These are phyloP conservation scores for Solanum chiquidenum DNA, from an alignment of 257 asterid species.

Conservation along the genomic window DNA sequence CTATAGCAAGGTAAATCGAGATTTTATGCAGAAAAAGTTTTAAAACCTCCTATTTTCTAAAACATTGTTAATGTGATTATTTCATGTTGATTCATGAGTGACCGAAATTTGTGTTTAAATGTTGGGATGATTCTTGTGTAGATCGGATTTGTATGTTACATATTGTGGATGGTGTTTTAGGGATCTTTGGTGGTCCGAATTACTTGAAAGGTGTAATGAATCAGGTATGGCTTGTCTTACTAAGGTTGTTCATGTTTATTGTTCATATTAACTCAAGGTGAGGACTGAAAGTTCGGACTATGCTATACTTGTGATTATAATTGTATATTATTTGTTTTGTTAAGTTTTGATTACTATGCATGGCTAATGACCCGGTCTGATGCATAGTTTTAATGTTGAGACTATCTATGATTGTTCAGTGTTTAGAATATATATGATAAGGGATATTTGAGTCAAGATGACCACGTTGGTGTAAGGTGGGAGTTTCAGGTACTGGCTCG, in stretches of 20 bases:
- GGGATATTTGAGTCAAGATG: background rate
- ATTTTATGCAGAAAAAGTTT: no score
- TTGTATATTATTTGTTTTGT: background rate
- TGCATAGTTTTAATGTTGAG: background rate
- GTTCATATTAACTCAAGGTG: background rate
- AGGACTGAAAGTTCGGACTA: background rate
- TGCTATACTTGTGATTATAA: no score
- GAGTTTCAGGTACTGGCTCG: background rate
- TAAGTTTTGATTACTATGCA: background rate
- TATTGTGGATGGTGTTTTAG: background rate
- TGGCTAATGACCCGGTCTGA: background rate
- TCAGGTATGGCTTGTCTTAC: background rate
- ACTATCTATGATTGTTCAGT: background rate
- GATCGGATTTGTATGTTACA: background rate
- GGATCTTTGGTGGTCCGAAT: background rate
- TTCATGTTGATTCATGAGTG: no score
- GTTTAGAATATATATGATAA: background rate
- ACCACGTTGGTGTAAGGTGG: background rate
- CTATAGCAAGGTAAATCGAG: no score
- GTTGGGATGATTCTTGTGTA: background rate
- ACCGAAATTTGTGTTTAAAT: no score
- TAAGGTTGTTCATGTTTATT: no score
- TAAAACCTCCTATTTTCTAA: no score
- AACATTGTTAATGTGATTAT: no score
- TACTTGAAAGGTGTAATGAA: background rate